These are phyloP conservation scores for Naumovozyma castellii DNA, from an alignment of 805 yeast genomes.

Conservation along the genomic window DNA sequence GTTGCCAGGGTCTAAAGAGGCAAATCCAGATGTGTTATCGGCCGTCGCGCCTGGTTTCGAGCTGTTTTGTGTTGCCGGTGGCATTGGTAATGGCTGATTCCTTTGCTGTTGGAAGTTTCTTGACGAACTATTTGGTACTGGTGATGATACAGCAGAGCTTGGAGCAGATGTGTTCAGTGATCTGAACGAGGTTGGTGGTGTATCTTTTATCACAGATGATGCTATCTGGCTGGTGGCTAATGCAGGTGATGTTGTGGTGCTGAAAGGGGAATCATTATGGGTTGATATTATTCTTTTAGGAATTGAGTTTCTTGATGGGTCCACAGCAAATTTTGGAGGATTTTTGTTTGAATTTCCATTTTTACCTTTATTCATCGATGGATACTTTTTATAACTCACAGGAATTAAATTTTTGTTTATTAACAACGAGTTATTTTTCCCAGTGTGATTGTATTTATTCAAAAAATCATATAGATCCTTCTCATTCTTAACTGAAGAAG, in stretches of 20 bases:
- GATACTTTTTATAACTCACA: conserved; percentile 63
- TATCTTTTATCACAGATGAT: conserved; percentile 1
- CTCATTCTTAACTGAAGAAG: conserved; percentile 73
- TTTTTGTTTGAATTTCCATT: conserved; percentile 19
- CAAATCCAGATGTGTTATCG: conserved; percentile 3
- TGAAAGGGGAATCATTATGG: conserved; percentile 29
- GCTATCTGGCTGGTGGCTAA: conserved; percentile 6
- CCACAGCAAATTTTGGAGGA: conserved; percentile 23
- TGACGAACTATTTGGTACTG: conserved; percentile 5
- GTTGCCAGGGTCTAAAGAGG: conserved; percentile 26
- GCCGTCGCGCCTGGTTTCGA: not conserved
- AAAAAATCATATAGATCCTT: conserved; percentile 68
- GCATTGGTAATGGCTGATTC: not conserved
- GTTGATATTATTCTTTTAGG: conserved; percentile 29
- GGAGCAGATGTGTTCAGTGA: conserved; percentile 6
- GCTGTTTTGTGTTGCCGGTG: not conserved
- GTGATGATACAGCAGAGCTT: conserved; percentile 3
- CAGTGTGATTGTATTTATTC: conserved; percentile 34
- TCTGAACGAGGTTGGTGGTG: conserved; percentile 7
- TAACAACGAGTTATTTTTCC: conserved; percentile 27
- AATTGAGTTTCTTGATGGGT: conserved; percentile 25
- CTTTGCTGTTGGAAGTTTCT: not conserved
- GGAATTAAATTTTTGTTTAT: conserved; percentile 45
- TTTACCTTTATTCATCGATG: conserved; percentile 39
- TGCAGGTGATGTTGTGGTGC: conserved; percentile 8